Evolutionary conservation across 2,329 filamentous ascomycete genomes (phyloP).

Genomic region (Pseudocercospora musae): DNA sequence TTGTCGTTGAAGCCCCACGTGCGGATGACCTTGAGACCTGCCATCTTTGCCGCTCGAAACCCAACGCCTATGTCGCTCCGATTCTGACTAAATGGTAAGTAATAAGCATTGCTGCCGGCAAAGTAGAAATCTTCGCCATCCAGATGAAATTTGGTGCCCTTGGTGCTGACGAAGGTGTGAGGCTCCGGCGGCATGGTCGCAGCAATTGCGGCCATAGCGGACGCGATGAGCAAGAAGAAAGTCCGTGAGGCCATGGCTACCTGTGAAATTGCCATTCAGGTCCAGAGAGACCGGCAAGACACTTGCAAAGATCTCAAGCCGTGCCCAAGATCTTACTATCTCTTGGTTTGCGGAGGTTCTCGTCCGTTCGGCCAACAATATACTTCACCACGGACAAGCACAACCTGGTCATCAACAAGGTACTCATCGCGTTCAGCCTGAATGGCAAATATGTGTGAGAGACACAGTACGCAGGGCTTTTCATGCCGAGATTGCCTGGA

Average conservation of each 20-base stretch:
- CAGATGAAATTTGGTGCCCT: slow-evolving; percentile 52
- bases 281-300: neutral
- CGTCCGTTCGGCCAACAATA: neutral
- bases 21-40: slow-evolving; percentile 53
- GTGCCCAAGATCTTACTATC: neutral
- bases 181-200: neutral
- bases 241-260: neutral
- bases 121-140: slow-evolving; percentile 57
- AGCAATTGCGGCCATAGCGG: neutral
- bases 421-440: neutral
- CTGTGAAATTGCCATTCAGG: neutral
- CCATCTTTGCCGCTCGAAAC: slow-evolving; percentile 46
- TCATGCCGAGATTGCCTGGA: too few species aligned
- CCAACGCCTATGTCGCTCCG: slow-evolving; percentile 49
- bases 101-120: slow-evolving; percentile 56
- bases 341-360: neutral
- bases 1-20: slow-evolving; percentile 60
- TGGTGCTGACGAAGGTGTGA: slow-evolving; percentile 46
- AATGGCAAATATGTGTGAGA: neutral
- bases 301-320: neutral
- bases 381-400: neutral
- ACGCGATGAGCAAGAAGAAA: neutral
- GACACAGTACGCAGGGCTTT: too few species aligned
- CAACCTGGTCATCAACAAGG: neutral
- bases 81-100: slow-evolving; percentile 53